Evolutionary conservation across 2,329 filamentous ascomycete genomes (phyloP).

Genomic region (Fusarium continuum): DNA sequence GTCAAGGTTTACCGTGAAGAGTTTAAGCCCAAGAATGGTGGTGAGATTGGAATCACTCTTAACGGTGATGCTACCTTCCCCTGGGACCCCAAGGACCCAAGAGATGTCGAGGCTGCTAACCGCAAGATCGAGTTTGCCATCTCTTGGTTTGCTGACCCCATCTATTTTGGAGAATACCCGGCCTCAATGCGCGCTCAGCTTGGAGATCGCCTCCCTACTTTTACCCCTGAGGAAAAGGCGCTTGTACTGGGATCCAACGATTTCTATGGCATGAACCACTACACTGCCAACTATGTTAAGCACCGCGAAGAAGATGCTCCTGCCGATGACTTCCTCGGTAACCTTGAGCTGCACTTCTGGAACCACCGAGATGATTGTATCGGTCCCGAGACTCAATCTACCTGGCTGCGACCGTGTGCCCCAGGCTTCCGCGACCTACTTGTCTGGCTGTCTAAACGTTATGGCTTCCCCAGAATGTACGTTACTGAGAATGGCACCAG

Average conservation of each 20-base stretch:
- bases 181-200: slow-evolving; percentile 85
- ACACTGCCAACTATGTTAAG: slow-evolving; percentile 87
- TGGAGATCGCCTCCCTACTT: slow-evolving; percentile 77
- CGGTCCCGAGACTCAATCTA: slow-evolving; percentile 82
- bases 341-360: slow-evolving; percentile 76
- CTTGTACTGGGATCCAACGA: slow-evolving; percentile 89
- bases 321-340: slow-evolving; percentile 75
- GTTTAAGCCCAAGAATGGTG: slow-evolving; percentile 76
- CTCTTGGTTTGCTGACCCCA: slow-evolving; percentile 87
- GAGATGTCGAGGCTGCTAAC: slow-evolving; percentile 77
- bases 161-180: slow-evolving; percentile 87
- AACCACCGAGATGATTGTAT: slow-evolving; percentile 78
- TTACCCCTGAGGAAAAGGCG: slow-evolving; percentile 74
- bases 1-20: slow-evolving; percentile 86
- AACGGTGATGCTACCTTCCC: slow-evolving; percentile 87
- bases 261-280: slow-evolving; percentile 96
- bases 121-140: slow-evolving; percentile 90
- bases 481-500: slow-evolving; percentile 91
- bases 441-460: slow-evolving; percentile 80
- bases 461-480: slow-evolving; percentile 80
- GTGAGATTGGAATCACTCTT: slow-evolving; percentile 86
- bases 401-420: slow-evolving; percentile 81
- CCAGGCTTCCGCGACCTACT: slow-evolving; percentile 80
- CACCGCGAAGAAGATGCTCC: slow-evolving; percentile 70
- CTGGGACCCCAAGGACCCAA: slow-evolving; percentile 80